Conservation (phyloP, 2,329 filamentous ascomycete species). For the Calonectria hongkongensis region DNA sequence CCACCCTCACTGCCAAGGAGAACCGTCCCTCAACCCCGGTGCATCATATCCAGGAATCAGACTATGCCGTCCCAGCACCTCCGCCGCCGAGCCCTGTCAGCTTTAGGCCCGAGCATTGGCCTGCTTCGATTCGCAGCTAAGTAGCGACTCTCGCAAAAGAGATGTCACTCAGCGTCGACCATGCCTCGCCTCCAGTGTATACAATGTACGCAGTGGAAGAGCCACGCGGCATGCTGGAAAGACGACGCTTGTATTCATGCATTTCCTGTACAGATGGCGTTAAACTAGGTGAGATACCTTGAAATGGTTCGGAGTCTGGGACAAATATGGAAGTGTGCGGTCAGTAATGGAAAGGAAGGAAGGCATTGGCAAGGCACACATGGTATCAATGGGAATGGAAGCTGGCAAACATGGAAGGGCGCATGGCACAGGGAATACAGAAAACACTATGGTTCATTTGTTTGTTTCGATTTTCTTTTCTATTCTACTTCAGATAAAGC, state of each 20-base stretch:
- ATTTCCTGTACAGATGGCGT: conserved; percentile 45
- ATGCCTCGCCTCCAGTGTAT: conserved; percentile 36
- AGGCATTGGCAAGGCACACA: conserved; percentile 41
- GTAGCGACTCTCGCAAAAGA: conserved; percentile 38
- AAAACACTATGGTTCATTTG: conserved; percentile 44
- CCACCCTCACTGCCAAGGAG: conserved; percentile 67
- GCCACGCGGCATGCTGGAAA: conserved; percentile 25
- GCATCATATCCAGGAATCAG: conserved; percentile 72
- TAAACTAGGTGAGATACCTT: conserved; percentile 41
- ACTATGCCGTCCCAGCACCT: conserved; percentile 79
- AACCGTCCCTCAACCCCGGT: conserved; percentile 67
- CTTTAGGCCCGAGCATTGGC: conserved; percentile 75
- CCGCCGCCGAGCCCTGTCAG: conserved; percentile 79
- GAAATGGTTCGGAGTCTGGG: conserved; percentile 50
- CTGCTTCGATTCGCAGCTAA: conserved; percentile 59
- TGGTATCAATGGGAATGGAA: conserved; percentile 30
- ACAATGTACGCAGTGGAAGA: conserved; percentile 12
- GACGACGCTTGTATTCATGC: conserved; percentile 24
- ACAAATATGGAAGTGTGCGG: conserved; percentile 36
- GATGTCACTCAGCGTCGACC: conserved; percentile 38
- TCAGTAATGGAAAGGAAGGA: conserved; percentile 43
- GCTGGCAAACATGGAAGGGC: conserved; percentile 43
- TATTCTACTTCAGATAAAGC: conserved; percentile 32
- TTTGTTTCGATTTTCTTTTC: conserved; percentile 32
- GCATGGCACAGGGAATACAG: conserved; percentile 43